These are phyloP conservation scores for Tetraselmis striata DNA, from an alignment of 139 green algal genomes.

Conservation along the genomic window DNA sequence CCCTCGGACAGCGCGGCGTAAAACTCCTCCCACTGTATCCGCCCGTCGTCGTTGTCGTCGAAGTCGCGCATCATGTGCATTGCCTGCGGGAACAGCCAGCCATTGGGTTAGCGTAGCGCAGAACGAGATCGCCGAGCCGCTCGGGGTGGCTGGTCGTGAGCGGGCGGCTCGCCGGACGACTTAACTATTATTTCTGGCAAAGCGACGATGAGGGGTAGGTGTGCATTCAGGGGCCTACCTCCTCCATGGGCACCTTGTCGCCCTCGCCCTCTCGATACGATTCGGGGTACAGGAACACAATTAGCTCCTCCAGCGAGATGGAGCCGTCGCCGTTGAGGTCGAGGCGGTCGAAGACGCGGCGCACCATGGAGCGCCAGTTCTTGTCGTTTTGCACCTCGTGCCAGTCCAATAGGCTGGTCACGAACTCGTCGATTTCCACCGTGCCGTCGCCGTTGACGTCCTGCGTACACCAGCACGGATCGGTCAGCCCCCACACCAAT, in stretches of 20 bases:
- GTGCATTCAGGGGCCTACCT: too few species aligned
- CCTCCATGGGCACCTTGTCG: background rate
- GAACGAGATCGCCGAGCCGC: too few species aligned
- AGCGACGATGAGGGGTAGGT: too few species aligned
- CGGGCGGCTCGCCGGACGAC: too few species aligned
- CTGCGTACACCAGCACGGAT: too few species aligned
- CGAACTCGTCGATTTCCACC: conserved; percentile 4
- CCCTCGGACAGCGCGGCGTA: background rate
- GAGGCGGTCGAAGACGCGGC: conserved; percentile 63
- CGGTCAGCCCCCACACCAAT: too few species aligned
- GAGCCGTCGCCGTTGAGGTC: conserved; percentile 75
- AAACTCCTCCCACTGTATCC: background rate
- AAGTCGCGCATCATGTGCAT: background rate
- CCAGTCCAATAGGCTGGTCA: conserved; percentile 16
- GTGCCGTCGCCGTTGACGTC: conserved; percentile 37
- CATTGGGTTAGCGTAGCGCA: too few species aligned
- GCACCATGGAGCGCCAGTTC: conserved; percentile 39
- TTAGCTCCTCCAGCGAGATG: conserved; percentile 75
- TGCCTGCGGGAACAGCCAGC: too few species aligned
- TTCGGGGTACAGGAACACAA: conserved; percentile 34
- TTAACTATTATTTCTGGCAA: too few species aligned
- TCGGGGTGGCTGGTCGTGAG: too few species aligned
- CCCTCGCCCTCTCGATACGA: background rate
- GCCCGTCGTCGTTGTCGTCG: background rate
- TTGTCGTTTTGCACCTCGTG: conserved; percentile 30